A percentile compares a stretch with the other conserved stretches of the same genome.
These are phyloP conservation scores for Phaeosphaeriaceae sp. DNA, from an alignment of 2,329 filamentous ascomycete genomes.

Conservation along the genomic window DNA sequence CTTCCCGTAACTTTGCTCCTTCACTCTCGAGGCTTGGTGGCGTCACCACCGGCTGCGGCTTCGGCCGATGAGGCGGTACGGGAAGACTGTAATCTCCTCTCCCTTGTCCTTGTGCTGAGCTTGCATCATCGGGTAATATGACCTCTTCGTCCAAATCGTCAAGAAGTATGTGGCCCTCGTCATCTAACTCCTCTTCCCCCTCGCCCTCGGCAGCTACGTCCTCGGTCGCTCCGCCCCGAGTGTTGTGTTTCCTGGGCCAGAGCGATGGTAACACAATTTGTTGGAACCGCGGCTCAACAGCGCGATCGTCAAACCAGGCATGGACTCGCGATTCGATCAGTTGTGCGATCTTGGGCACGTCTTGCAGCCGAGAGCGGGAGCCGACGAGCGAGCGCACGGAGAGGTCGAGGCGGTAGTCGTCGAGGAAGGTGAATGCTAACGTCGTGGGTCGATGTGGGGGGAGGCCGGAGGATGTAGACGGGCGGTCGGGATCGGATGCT, in stretches of 20 bases:
- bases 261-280: conserved; percentile 83
- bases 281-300: conserved; percentile 85
- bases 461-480: conserved; percentile 28
- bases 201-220: conserved; percentile 43
- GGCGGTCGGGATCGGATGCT: conserved; percentile 54
- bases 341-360: conserved; percentile 88
- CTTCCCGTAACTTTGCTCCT: conserved; percentile 46
- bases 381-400: conserved; percentile 82
- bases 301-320: conserved; percentile 87
- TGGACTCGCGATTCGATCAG: conserved; percentile 81
- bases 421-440: conserved; percentile 91
- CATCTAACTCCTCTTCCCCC: conserved; percentile 27
- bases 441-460: conserved; percentile 70
- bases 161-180: conserved; percentile 20
- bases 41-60: neutral
- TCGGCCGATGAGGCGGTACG: neutral
- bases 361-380: conserved; percentile 79
- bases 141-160: conserved; percentile 13
- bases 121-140: conserved; percentile 9
- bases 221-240: conserved; percentile 72
- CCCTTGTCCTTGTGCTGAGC: neutral
- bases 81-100: neutral
- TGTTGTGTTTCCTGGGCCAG: conserved; percentile 87
- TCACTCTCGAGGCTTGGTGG: conserved; percentile 35
- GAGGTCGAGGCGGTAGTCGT: conserved; percentile 86